These are phyloP conservation scores for Aschersonia sp. DNA, from an alignment of 2,329 filamentous ascomycete genomes.

Conservation along the genomic window DNA sequence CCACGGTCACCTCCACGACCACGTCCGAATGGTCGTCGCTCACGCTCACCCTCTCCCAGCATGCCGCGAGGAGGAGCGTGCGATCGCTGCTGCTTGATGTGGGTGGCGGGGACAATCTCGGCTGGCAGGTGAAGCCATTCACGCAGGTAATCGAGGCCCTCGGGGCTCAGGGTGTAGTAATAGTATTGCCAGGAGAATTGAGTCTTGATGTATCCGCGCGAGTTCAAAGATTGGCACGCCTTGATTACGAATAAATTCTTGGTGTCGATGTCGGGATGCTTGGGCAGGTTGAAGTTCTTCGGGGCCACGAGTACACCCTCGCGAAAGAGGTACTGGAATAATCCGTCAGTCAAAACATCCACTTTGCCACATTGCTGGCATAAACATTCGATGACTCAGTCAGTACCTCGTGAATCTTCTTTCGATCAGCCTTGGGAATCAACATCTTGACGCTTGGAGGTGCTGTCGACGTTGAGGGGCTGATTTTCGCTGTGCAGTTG, in stretches of 20 bases:
- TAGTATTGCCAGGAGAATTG: constrained; percentile 99
- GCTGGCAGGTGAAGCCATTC: constrained; percentile 99
- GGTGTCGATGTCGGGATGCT: constrained; percentile 97
- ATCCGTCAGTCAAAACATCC: constrained; percentile 9
- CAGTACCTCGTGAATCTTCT: constrained; percentile 86
- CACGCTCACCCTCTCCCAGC: constrained; percentile 76
- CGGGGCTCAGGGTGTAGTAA: constrained; percentile 99
- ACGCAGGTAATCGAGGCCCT: constrained; percentile 99
- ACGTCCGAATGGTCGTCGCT: constrained; percentile 74
- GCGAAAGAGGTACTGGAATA: constrained; percentile 77
- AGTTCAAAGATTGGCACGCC: constrained; percentile 95
- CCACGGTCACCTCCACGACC: constrained; percentile 50
- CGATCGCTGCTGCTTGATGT: constrained; percentile 99
- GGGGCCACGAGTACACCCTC: constrained; percentile 89
- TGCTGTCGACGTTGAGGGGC: constrained; percentile 36
- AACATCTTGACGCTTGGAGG: constrained; percentile 59
- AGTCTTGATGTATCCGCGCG: constrained; percentile 97
- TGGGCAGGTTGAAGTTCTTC: constrained; percentile 98
- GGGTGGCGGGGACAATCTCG: constrained; percentile 97
- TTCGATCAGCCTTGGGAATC: constrained; percentile 99
- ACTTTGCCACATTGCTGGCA: neutral
- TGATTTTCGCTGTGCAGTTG: constrained; percentile 20
- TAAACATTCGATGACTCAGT: neutral
- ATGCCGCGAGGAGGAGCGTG: constrained; percentile 97
- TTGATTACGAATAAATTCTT: constrained; percentile 99